A percentile compares a stretch with the other conserved stretches of the same genome.
These are phyloP conservation scores for Chenopodium suecicum DNA, from an alignment of 148 eudicot genomes.

Conservation along the genomic window DNA sequence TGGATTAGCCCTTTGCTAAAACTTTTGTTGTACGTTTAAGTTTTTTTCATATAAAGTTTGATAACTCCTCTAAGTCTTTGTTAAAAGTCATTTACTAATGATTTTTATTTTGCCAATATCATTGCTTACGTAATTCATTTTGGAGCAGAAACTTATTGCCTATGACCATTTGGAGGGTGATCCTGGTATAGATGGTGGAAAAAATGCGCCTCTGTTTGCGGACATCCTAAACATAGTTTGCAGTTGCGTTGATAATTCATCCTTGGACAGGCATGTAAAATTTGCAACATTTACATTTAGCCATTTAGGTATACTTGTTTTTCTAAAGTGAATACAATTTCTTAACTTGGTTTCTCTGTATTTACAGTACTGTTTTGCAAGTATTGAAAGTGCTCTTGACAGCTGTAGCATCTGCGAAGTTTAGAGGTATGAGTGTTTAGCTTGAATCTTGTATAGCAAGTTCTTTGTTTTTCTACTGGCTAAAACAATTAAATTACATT, in stretches of 20 bases:
- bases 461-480: conserved; percentile 5
- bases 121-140: conserved; percentile 20
- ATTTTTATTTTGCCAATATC: conserved; percentile 4
- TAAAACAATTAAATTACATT: not conserved
- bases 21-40: not conserved
- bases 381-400: conserved; percentile 97
- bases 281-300: not conserved
- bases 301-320: not conserved
- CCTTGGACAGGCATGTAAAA: conserved; percentile 76
- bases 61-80: not conserved
- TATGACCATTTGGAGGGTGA: conserved; percentile 98
- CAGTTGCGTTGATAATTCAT: conserved; percentile 83
- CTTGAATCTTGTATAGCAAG: not conserved
- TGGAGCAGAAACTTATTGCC: conserved; percentile 87
- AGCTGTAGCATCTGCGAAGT: conserved; percentile 88
- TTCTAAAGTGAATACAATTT: conserved; percentile 14
- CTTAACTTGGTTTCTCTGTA: conserved; percentile 14
- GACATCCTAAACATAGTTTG: conserved; percentile 87
- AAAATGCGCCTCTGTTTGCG: conserved; percentile 63
- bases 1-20: conserved; percentile 9
- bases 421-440: conserved; percentile 60
- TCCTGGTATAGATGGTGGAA: conserved; percentile 95
- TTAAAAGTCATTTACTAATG: not conserved
- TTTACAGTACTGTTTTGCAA: conserved; percentile 90
- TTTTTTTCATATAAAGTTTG: too few relatives aligned